Percentiles rank a stretch among this genome's conserved stretches.
phyloP scores from a whole-genome alignment of 352 stramenopile genomes.

The Albugo candida region DNA sequence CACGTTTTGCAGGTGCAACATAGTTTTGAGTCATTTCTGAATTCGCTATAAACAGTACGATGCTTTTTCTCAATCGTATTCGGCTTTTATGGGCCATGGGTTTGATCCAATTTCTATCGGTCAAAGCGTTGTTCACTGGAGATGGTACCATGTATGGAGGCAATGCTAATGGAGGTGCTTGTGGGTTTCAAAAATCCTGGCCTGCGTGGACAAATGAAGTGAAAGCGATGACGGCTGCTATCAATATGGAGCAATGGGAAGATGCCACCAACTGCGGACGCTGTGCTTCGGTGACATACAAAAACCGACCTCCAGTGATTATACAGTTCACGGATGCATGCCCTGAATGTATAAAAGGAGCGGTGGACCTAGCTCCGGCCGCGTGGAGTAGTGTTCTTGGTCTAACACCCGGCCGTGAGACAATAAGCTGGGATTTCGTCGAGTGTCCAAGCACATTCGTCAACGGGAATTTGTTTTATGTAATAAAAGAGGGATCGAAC shows the following conservation, averaged over 20 bases:
- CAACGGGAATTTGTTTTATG: constrained; percentile 2
- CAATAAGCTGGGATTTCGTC: constrained; percentile 5
- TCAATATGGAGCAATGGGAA: constrained; percentile 4
- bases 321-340: constrained; percentile 4
- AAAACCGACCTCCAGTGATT: constrained; percentile 1
- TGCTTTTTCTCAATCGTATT: no score
- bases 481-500: constrained; percentile 6
- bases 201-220: constrained; percentile 1
- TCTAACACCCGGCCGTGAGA: neutral
- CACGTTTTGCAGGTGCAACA: no score
- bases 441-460: constrained; percentile 4
- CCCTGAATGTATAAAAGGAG: constrained; percentile 3
- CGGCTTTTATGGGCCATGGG: no score
- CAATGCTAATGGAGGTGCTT: neutral
- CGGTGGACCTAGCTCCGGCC: constrained; percentile 3
- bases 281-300: constrained; percentile 1
- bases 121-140: neutral
- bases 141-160: neutral
- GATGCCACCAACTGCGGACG: constrained; percentile 4
- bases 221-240: constrained; percentile 2
- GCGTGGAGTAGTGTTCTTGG: constrained; percentile 1
- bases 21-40: no score
- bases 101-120: neutral
- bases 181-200: constrained; percentile 1
- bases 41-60: no score